phyloP scores from a whole-genome alignment of 257 asterid genomes.

The Solanum chaucha region DNA sequence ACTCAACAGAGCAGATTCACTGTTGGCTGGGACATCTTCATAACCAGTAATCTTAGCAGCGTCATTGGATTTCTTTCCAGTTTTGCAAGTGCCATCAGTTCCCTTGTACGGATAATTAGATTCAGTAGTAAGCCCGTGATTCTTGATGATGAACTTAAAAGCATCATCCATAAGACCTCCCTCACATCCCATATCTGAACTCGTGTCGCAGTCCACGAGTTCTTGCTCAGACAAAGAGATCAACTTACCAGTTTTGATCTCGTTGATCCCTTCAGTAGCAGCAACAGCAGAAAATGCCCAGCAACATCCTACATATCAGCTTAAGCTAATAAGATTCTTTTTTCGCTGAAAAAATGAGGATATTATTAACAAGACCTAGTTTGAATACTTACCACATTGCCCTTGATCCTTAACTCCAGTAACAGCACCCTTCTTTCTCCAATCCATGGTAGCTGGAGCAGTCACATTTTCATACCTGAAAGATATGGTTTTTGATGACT shows the following conservation, averaged over 20 bases:
- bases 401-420: conserved; percentile 34
- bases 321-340: background rate
- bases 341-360: background rate
- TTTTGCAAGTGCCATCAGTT: background rate
- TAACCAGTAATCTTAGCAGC: background rate
- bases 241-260: background rate
- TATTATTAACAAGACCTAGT: background rate
- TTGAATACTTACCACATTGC: conserved; percentile 19
- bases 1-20: background rate
- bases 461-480: conserved; percentile 17
- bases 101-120: background rate
- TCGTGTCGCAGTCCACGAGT: conserved; percentile 2
- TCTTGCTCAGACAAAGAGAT: conserved; percentile 8
- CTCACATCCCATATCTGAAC: background rate
- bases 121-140: background rate
- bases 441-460: conserved; percentile 10
- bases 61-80: background rate
- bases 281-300: conserved; percentile 19
- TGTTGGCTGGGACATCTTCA: background rate
- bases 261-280: conserved; percentile 7
- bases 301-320: conserved; percentile 2
- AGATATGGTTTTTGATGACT: background rate
- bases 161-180: conserved; percentile 8
- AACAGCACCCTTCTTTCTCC: conserved; percentile 26
- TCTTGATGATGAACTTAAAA: background rate